Evolutionary conservation across 1,284 basidiomycete genomes (phyloP), one percentile per base, ranked within the genome.

Genomic region (Grifola frondosa): DNA sequence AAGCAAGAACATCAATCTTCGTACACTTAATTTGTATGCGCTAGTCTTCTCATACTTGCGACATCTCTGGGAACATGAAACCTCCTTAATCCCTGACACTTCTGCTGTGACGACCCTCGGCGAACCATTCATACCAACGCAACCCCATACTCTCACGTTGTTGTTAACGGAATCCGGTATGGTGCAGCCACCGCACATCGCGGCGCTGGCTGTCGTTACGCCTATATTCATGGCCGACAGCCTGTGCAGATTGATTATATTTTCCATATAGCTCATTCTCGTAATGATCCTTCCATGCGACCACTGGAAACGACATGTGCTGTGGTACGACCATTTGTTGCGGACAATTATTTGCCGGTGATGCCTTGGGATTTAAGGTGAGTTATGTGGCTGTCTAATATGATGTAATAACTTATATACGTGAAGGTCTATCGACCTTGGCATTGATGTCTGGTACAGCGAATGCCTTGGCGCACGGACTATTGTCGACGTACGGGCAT

Each of bases 41-140:
- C n/a, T n/a, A n/a, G n/a, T n/a, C n/a, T n/a, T n/a, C n/a, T n/a
- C n/a, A n/a, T n/a, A n/a, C n/a, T n/a, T n/a, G n/a, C n/a, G n/a
- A n/a, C n/a, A n/a, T n/a, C n/a, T n/a, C n/a, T n/a, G n/a, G n/a
- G n/a, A n/a, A n/a, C n/a, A n/a, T n/a, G n/a, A n/a, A n/a, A n/a
- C n/a, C n/a, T n/a, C n/a, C n/a, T n/a, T n/a, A n/a, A n/a, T n/a
- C n/a, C n/a, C n/a, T n/a, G n/a, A n/a, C n/a, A n/a, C n/a, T n/a
- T n/a, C n/a, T n/a, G n/a, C n/a, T n/a, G n/a, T n/a, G n/a, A n/a
- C n/a, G n/a, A n/a, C n/a, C n/a, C n/a, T n/a, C n/a, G 35, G 35
- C 20, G 35, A 37, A 24, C 35, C 35, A 24, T 37, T 37, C 26
- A 24, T 37, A 13, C 21, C 35, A n/a, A 24, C 26, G n/a, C n/a